Conservation (phyloP, 352 stramenopile genomes). For the Phytophthora cajani region DNA sequence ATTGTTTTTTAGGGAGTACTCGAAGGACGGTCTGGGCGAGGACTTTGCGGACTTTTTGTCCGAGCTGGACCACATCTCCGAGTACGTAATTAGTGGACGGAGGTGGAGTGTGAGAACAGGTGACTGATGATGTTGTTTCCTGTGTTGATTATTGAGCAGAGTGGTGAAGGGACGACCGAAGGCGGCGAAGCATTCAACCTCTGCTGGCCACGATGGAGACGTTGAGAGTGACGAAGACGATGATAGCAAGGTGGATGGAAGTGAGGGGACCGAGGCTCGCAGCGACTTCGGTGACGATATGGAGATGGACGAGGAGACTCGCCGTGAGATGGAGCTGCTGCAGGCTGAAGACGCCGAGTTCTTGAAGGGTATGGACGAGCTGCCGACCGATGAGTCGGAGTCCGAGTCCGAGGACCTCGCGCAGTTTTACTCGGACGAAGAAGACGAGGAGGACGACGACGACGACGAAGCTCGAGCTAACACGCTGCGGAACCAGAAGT, state of each 20-base stretch:
- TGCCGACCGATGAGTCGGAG: conserved; percentile 86
- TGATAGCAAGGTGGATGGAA: conserved; percentile 31
- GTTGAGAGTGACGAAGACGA: conserved; percentile 34
- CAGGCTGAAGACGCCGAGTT: conserved; percentile 87
- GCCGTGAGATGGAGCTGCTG: conserved; percentile 74
- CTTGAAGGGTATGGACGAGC: conserved; percentile 81
- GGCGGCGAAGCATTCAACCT: conserved; percentile 3
- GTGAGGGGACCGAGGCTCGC: conserved; percentile 31
- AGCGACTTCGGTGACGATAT: conserved; percentile 43
- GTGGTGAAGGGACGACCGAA: conserved; percentile 68
- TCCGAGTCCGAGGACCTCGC: conserved; percentile 74
- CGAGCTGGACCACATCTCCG: conserved; percentile 76
- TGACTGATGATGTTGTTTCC: conserved; percentile 5
- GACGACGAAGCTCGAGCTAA: conserved; percentile 64
- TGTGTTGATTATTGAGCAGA: conserved; percentile 30
- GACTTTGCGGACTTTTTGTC: conserved; percentile 85
- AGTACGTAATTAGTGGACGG: conserved; percentile 36
- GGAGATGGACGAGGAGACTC: conserved; percentile 86
- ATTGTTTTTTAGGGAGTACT: conserved; percentile 54
- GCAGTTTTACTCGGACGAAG: conserved; percentile 71
- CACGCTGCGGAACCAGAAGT: conserved; percentile 59
- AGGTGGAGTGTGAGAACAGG: conserved; percentile 1
- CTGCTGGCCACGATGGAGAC: conserved; percentile 21
- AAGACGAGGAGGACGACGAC: conserved; percentile 50
- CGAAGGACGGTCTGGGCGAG: conserved; percentile 78